Evolutionary conservation across 2,329 filamentous ascomycete species (phyloP).

Genomic region (Dichotomopilus funicola): DNA sequence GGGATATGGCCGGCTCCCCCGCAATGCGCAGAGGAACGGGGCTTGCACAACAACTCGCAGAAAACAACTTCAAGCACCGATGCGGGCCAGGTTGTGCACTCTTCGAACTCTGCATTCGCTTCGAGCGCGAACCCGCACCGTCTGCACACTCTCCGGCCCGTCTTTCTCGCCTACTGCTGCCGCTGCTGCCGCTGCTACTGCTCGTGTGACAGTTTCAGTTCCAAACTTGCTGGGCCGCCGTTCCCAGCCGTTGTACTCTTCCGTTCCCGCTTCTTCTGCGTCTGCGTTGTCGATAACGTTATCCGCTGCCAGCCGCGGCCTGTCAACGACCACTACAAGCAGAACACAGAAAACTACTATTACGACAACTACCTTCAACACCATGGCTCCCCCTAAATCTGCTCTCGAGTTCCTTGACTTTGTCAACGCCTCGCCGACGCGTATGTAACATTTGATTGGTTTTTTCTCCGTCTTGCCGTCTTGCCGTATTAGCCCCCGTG

Average conservation of each 20-base stretch:
- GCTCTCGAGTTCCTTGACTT: slow-evolving; percentile 87
- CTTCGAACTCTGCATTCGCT: slow-evolving; percentile 2
- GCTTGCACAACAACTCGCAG: no score
- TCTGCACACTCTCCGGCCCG: background rate
- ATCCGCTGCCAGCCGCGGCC: slow-evolving; percentile 1
- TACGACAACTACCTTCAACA: slow-evolving; percentile 15
- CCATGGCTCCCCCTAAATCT: slow-evolving; percentile 48
- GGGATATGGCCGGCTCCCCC: background rate
- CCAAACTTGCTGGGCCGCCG: background rate
- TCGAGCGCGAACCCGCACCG: background rate
- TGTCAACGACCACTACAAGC: no score
- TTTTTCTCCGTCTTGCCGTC: background rate
- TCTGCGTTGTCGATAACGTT: background rate
- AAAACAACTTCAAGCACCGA: background rate
- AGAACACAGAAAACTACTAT: no score
- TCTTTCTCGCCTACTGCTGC: background rate
- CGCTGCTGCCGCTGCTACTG: background rate
- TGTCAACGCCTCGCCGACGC: slow-evolving; percentile 89
- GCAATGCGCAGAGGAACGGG: background rate
- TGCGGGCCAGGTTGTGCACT: background rate
- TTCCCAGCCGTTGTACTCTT: background rate
- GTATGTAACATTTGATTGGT: slow-evolving; percentile 43
- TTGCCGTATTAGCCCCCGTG: no score
- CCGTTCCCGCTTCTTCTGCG: background rate
- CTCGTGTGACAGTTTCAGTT: slow-evolving; percentile 1